Percentiles rank a stretch among this genome's conserved stretches.
phyloP scores from a whole-genome alignment of 2,329 filamentous ascomycete species.

The Bipolaris gigantea region DNA sequence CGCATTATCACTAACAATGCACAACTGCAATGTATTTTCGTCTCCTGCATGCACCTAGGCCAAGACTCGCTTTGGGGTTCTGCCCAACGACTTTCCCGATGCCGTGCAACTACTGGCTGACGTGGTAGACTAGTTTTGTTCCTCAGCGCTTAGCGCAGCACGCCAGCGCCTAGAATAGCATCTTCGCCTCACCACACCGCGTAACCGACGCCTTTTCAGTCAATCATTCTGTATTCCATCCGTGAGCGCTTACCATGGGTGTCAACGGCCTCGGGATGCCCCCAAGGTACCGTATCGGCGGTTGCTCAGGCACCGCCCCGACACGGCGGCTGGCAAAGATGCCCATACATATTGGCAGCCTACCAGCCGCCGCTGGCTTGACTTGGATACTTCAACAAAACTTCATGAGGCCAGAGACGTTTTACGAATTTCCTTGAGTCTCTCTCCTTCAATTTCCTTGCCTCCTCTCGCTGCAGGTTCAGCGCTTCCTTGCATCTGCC shows the following conservation, averaged over 20 bases:
- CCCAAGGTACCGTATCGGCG: slow-evolving; percentile 42
- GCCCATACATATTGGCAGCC: slow-evolving; percentile 43
- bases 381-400: slow-evolving; percentile 33
- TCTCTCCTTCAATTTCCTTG: slow-evolving; percentile 42
- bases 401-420: slow-evolving; percentile 40
- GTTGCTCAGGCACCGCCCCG: slow-evolving; percentile 36
- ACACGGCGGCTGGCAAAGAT: slow-evolving; percentile 34
- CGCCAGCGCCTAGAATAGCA: slow-evolving; percentile 38
- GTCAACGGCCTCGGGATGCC: slow-evolving; percentile 30
- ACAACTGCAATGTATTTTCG: slow-evolving; percentile 18
- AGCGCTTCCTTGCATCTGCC: slow-evolving; percentile 34
- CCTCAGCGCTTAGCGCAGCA: slow-evolving; percentile 37
- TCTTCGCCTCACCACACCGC: slow-evolving; percentile 34
- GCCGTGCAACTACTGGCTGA: slow-evolving; percentile 26
- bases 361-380: slow-evolving; percentile 30
- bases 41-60: slow-evolving; percentile 34
- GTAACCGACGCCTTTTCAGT: slow-evolving; percentile 27
- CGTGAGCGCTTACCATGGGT: slow-evolving; percentile 41
- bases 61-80: slow-evolving; percentile 34
- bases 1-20: slow-evolving; percentile 8
- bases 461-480: slow-evolving; percentile 40
- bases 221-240: slow-evolving; percentile 21
- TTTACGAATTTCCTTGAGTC: slow-evolving; percentile 43
- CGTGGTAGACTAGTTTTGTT: slow-evolving; percentile 22
- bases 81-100: slow-evolving; percentile 26